Base-by-base conservation (phyloP, 73 alveolate genomes). In the Paramecium octaurelia region DNA sequence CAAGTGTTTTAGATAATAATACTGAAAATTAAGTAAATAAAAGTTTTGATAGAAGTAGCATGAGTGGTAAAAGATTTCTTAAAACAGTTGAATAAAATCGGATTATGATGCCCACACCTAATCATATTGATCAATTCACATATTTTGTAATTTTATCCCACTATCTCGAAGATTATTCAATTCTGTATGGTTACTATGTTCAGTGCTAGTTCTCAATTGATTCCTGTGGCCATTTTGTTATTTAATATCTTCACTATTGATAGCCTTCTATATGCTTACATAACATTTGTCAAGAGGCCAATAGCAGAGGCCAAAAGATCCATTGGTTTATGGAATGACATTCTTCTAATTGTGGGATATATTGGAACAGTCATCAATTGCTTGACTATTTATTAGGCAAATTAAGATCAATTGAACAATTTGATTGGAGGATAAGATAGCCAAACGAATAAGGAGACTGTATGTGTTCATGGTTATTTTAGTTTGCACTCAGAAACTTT, bases 151-250 rank as follows among this genome's bases (percentile, higher is more conserved):
- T 31, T 64, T 64, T 18, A 54, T 54, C 4, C 0, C 3, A 1
- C 42, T 64, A 64, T 64, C 18, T 12, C 21, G 12, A 31, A 64
- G 84, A 64, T 64, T 34, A 27, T 64, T 11, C 84, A 64, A 64
- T 64, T 64, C 7, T 64, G 84, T 64, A 64, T 64, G 84, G 84
- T 64, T 6, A 64, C 84, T 12, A 64, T 64, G 84, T 64, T 64
- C 46, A 64, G 84, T 64, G 84, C 84, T 64, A 64, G 84, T 64
- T 64, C 84, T 64, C 29, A 64, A 27, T 64, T 64, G 84, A 64
- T 64, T 27, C 84, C 84, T 3, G 84, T 64, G 11, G 84, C 84
- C 20, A 64, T 64, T 64, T 31, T 64, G 14, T 34, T 64, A 12
- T 64, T 64, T 64, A 64, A 64, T 64, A 31, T 64, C 10, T 31